Base-by-base conservation (phyloP, 2,329 filamentous ascomycete genomes). In the Monilinia vaccinii-corymbosi region DNA sequence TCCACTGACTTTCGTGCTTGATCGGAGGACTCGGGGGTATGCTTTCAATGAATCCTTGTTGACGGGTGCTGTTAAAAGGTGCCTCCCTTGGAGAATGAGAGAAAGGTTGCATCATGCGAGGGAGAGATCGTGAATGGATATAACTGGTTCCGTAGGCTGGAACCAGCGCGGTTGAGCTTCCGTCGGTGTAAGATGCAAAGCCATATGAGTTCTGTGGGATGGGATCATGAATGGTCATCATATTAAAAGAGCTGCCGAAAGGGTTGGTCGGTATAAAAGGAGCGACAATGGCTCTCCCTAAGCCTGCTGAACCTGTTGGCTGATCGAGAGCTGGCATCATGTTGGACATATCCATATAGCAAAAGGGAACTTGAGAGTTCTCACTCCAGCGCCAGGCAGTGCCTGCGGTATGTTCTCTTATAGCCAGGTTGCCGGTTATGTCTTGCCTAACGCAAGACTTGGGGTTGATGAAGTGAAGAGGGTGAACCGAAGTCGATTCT, bases 301-400 rank as follows among this genome's bases (percentile, higher is more conserved):
- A 66, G 16, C 75, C 73, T 55, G 73, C 69, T 52, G 67, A 65
- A 28, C 65, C 49, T 16, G 75, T 63, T 63, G 77, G 75, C 10
- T 77, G 73, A 67, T 81, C 77, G 71, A 81, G 84, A 9, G 65
- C 62, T 14, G 75, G 73, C 65, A 82, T 73, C 64, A 81, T 73
- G 28, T 72, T 69, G 21, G 75, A 72, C 31, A 74, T 67, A 51
- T 79, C 78, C 75, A 82, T 78, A 61, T 70, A 71, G 47, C 60
- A 70, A 23, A 60, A 62, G 28, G 68, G 65, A 48, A 67, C 56
- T 23, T 58, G 64, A 47, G 73, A 73, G 48, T 81, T 76, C 46
- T 81, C 79, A 61, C 78, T 72, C 64, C 77, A 72, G 78, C 79
- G 79, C 83, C 82, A 85, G 73, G 72, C 74, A 57, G 76, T 73